Evolutionary conservation across 2,329 filamentous ascomycete species (phyloP).

Genomic region (Penicillium hordei): DNA sequence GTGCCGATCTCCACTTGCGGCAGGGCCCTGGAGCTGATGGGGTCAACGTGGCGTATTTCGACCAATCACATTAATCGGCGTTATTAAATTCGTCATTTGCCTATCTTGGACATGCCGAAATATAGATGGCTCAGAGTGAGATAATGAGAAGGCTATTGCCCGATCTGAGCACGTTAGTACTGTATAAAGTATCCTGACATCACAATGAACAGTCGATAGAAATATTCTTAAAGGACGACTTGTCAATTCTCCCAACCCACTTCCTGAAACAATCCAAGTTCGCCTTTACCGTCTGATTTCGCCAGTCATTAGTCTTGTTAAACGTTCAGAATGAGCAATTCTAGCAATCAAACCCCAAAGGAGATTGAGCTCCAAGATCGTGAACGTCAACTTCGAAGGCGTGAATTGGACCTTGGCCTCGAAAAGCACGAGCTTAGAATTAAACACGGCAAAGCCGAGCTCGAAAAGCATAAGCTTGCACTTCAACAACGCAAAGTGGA

Average conservation of each 20-base stretch:
- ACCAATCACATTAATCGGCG: background rate
- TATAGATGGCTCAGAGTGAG: background rate
- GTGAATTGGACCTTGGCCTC: background rate
- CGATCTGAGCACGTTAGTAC: background rate
- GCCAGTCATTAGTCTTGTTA: background rate
- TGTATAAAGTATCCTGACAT: background rate
- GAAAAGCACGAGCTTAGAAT: background rate
- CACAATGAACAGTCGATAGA: background rate
- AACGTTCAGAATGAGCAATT: background rate
- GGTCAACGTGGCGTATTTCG: background rate
- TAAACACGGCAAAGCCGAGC: too few relatives aligned
- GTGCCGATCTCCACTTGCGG: constrained; percentile 2
- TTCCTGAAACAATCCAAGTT: background rate
- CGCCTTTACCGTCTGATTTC: too few relatives aligned
- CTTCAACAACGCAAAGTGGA: background rate
- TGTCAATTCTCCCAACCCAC: background rate
- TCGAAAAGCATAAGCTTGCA: background rate
- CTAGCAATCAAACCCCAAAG: too few relatives aligned
- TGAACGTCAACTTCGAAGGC: background rate
- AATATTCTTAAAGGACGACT: background rate
- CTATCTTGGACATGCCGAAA: background rate
- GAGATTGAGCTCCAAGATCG: background rate
- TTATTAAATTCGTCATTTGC: background rate
- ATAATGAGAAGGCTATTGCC: background rate
- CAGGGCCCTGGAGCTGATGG: background rate